Evolutionary conservation across 305 asterid species (phyloP).

Genomic region (Fraxinus albicans): DNA sequence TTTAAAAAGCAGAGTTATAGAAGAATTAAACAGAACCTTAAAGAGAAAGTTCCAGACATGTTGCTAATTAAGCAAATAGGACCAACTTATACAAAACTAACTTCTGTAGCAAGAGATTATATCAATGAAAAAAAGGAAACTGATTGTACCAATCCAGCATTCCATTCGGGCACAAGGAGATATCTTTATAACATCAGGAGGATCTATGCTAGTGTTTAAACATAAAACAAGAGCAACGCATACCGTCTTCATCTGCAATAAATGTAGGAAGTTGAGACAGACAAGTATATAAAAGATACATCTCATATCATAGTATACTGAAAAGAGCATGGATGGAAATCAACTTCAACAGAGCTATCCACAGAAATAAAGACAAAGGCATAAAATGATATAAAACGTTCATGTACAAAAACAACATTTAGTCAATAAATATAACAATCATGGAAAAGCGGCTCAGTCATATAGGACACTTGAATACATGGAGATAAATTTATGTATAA

Average conservation of each 20-base stretch:
- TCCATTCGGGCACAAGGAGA: constrained; percentile 99
- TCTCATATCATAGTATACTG: background rate
- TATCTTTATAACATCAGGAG: constrained; percentile 98
- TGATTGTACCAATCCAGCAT: constrained; percentile 89
- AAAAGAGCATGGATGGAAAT: background rate
- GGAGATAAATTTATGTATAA: background rate
- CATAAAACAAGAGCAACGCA: constrained; percentile 97
- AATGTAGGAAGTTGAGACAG: constrained; percentile 24
- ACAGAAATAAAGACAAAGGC: background rate
- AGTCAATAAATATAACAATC: background rate
- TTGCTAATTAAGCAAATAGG: background rate
- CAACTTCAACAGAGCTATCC: background rate
- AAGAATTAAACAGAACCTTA: background rate
- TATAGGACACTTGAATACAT: background rate
- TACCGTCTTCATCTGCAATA: constrained; percentile 97
- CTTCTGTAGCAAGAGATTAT: background rate
- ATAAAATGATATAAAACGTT: background rate
- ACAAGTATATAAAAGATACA: background rate
- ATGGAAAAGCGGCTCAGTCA: background rate
- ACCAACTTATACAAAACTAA: background rate
- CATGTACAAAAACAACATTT: background rate
- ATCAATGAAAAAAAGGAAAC: constrained; percentile 23
- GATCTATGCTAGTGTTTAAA: constrained; percentile 92
- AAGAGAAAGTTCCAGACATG: background rate
- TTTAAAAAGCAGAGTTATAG: background rate